Conservation (phyloP, 768 basidiomycete genomes). For the Termitomyces sp. region DNA sequence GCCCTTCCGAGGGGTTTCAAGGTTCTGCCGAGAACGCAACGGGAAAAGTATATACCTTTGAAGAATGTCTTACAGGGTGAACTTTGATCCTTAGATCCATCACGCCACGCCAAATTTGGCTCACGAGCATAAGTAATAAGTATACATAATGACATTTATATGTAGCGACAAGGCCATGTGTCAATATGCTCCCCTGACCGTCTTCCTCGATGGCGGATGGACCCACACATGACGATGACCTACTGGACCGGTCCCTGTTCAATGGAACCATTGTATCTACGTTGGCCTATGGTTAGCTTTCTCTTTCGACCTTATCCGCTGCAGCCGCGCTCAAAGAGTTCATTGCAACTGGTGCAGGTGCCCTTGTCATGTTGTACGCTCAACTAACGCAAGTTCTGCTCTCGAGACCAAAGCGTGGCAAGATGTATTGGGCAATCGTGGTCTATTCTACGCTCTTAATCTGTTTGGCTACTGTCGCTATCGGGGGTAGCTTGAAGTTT, state of each 20-base stretch:
- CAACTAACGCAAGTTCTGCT: conserved; percentile 19
- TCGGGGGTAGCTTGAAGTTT: conserved; percentile 16
- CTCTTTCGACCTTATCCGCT: background rate
- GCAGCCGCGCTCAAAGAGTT: background rate
- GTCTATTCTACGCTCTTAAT: conserved; percentile 16
- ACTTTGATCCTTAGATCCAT: conserved; percentile 13
- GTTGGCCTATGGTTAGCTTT: conserved; percentile 16
- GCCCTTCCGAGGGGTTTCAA: background rate
- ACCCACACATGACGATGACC: background rate
- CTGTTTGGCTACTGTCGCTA: conserved; percentile 15
- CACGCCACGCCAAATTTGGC: conserved; percentile 13
- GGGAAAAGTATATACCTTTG: background rate
- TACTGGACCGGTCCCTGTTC: conserved; percentile 12
- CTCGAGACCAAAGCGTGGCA: conserved; percentile 18
- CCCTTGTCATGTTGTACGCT: conserved; percentile 19
- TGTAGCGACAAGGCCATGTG: conserved; percentile 8
- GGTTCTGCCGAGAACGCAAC: background rate
- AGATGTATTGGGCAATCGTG: conserved; percentile 17
- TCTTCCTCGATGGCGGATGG: conserved; percentile 4
- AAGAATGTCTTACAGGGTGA: background rate
- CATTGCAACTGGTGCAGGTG: conserved; percentile 6
- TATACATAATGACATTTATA: conserved; percentile 1
- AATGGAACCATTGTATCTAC: conserved; percentile 15
- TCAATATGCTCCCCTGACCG: conserved; percentile 9
- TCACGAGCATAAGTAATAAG: conserved; percentile 3